phyloP scores from a whole-genome alignment of 306 rosid species.

The Abrus pulchellus region DNA sequence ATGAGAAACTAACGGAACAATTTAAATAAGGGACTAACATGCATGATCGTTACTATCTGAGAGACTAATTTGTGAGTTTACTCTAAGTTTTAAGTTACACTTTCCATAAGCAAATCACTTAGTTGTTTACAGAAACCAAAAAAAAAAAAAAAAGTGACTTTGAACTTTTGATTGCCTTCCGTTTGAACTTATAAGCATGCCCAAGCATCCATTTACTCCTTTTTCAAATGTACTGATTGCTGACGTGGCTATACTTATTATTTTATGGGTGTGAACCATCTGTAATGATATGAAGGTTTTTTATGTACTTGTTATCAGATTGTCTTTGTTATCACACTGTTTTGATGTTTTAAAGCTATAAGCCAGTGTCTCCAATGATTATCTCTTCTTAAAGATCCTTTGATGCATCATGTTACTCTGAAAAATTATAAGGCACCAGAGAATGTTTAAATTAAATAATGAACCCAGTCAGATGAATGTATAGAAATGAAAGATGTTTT shows the following conservation, averaged over 20 bases:
- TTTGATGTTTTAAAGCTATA: background rate
- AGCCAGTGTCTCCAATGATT: too few relatives aligned
- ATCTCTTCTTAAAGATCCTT: background rate
- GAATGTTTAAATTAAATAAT: background rate
- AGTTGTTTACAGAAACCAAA: too few relatives aligned
- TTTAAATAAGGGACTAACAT: too few relatives aligned
- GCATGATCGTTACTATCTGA: too few relatives aligned
- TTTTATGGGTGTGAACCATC: background rate
- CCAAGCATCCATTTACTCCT: background rate
- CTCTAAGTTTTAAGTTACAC: background rate
- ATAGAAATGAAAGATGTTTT: background rate
- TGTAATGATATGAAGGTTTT: background rate
- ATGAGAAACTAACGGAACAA: too few relatives aligned
- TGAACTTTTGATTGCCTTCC: background rate
- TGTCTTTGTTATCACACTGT: background rate
- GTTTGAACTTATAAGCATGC: background rate
- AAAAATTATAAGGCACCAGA: background rate
- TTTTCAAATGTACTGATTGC: background rate
- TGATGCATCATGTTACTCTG: background rate
- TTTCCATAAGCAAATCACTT: background rate
- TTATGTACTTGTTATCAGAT: background rate
- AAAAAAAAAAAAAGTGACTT: background rate
- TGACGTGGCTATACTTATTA: background rate
- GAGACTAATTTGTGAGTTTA: too few relatives aligned
- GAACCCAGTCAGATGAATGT: background rate